Evolutionary conservation across 1,139 yeast genomes (phyloP).

Genomic region (Taphrina pruni): DNA sequence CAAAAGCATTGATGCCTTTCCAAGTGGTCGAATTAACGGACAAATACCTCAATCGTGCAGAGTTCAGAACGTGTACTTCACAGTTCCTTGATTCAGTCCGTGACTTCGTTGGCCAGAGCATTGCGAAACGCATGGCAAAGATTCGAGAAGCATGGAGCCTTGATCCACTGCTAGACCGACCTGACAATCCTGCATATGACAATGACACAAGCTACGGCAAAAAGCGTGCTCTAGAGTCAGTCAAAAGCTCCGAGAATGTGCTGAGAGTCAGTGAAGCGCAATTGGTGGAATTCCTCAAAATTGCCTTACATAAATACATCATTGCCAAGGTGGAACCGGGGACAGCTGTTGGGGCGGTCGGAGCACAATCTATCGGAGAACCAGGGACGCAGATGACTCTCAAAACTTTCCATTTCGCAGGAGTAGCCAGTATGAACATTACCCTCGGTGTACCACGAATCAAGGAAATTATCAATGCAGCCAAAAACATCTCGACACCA

Average conservation of each 20-base stretch:
- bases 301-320: slow-evolving; percentile 81
- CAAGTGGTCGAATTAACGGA: slow-evolving; percentile 66
- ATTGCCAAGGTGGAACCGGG: slow-evolving; percentile 98
- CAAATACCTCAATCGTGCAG: slow-evolving; percentile 65
- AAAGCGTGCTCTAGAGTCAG: slow-evolving; percentile 46
- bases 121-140: slow-evolving; percentile 64
- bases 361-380: slow-evolving; percentile 98
- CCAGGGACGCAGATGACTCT: slow-evolving; percentile 99
- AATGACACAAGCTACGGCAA: slow-evolving; percentile 47
- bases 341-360: slow-evolving; percentile 98
- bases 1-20: slow-evolving; percentile 63
- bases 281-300: slow-evolving; percentile 70
- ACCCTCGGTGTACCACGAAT: slow-evolving; percentile 99
- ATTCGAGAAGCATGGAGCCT: slow-evolving; percentile 65
- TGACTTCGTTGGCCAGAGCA: slow-evolving; percentile 66
- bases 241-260: slow-evolving; percentile 68
- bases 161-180: slow-evolving; percentile 56
- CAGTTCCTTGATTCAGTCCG: slow-evolving; percentile 80
- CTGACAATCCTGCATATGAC: slow-evolving; percentile 49
- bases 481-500: slow-evolving; percentile 93
- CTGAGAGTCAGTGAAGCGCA: slow-evolving; percentile 69
- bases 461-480: slow-evolving; percentile 96
- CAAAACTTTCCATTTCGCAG: slow-evolving; percentile 99
- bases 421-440: slow-evolving; percentile 98
- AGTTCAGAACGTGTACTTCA: slow-evolving; percentile 58